Conservation (phyloP, 75 land plant species). For the Cunninghamia lanceolata region DNA sequence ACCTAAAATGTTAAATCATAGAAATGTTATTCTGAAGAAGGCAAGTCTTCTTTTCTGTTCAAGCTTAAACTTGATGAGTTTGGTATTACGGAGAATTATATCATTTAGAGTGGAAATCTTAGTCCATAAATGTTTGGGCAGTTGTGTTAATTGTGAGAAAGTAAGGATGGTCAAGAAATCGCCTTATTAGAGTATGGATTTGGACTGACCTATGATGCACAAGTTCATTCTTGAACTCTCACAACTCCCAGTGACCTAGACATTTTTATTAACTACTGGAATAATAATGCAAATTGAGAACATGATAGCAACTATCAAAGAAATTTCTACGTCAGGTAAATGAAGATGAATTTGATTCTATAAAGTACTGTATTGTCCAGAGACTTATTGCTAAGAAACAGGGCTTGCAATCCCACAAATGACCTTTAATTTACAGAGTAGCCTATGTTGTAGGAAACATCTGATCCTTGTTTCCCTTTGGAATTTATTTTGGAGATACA, state of each 20-base stretch:
- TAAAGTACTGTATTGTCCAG: background rate
- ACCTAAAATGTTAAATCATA: background rate
- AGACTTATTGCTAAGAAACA: background rate
- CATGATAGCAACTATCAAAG: background rate
- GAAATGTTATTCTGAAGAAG: background rate
- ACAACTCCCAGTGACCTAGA: background rate
- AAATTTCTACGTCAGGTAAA: background rate
- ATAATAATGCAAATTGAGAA: background rate
- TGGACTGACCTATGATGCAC: background rate
- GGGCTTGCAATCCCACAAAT: background rate
- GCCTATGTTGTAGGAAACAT: background rate
- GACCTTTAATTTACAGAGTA: background rate
- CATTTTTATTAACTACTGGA: background rate
- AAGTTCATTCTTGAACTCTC: background rate
- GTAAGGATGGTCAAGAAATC: background rate
- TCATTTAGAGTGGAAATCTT: background rate
- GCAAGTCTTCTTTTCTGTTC: background rate
- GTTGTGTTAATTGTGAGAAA: background rate
- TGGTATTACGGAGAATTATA: no score
- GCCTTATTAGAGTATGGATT: background rate
- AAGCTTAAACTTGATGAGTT: no score
- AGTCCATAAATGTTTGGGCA: background rate
- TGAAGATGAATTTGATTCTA: background rate
- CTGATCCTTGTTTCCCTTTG: background rate
- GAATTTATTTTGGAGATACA: background rate